These are phyloP conservation scores for Talaromyces borbonicus DNA, from an alignment of 495 filamentous ascomycete genomes.

Conservation along the genomic window DNA sequence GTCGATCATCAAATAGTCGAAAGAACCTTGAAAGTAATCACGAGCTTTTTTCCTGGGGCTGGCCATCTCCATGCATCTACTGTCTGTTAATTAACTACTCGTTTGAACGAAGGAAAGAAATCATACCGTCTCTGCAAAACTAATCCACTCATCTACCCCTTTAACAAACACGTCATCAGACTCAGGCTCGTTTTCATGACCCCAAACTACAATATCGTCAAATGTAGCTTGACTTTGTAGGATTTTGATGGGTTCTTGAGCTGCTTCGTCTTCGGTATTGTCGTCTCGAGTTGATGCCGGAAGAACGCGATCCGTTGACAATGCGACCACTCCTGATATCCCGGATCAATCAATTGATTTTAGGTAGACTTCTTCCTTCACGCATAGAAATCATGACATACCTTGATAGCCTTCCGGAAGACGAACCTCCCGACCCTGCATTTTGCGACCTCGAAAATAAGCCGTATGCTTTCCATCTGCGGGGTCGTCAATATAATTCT, in stretches of 20 bases:
- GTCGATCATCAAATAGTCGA: too few relatives aligned
- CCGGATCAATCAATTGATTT: neutral
- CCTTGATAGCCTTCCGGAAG: slow-evolving; percentile 73
- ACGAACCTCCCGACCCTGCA: slow-evolving; percentile 55
- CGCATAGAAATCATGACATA: slow-evolving; percentile 11
- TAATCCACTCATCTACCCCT: slow-evolving; percentile 74
- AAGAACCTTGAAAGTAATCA: neutral
- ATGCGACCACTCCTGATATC: slow-evolving; percentile 28
- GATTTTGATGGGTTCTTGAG: slow-evolving; percentile 45
- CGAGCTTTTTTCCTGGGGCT: neutral
- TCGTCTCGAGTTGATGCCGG: slow-evolving; percentile 19
- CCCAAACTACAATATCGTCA: slow-evolving; percentile 73
- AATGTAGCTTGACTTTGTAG: slow-evolving; percentile 60
- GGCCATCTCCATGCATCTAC: slow-evolving; percentile 25
- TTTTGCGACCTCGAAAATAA: slow-evolving; percentile 76
- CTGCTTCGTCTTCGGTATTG: slow-evolving; percentile 26
- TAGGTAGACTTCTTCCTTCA: neutral
- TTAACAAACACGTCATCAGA: slow-evolving; percentile 62
- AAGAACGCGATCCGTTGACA: slow-evolving; percentile 25
- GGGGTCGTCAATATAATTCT: slow-evolving; percentile 7
- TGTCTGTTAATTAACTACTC: neutral
- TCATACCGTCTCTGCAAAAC: slow-evolving; percentile 55
- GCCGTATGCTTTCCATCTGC: slow-evolving; percentile 43
- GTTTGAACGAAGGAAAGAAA: neutral
- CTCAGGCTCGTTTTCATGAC: slow-evolving; percentile 60